These are phyloP conservation scores for Fusarium sp. DNA, from an alignment of 2,329 filamentous ascomycete species.

Conservation along the genomic window DNA sequence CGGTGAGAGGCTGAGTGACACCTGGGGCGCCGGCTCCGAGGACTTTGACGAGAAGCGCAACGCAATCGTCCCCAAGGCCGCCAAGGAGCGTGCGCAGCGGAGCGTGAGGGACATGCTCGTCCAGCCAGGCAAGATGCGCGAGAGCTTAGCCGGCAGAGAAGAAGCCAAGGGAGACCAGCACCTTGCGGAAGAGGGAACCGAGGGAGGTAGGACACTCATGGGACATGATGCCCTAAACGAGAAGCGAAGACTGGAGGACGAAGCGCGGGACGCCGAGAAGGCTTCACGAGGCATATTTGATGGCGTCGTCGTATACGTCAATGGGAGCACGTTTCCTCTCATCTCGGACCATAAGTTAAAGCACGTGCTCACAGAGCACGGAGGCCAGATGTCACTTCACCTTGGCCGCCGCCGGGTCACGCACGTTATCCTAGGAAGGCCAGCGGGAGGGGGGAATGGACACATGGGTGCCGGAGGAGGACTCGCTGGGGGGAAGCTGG, in stretches of 20 bases:
- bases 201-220: slow-evolving; percentile 22
- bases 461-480: slow-evolving; percentile 74
- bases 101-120: slow-evolving; percentile 71
- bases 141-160: slow-evolving; percentile 28
- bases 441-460: slow-evolving; percentile 55
- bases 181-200: not conserved
- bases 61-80: slow-evolving; percentile 61
- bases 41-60: slow-evolving; percentile 65
- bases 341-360: slow-evolving; percentile 92
- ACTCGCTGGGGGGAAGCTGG: slow-evolving; percentile 82
- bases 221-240: slow-evolving; percentile 45
- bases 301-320: slow-evolving; percentile 84
- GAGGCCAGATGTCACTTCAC: slow-evolving; percentile 78
- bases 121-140: slow-evolving; percentile 62
- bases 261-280: slow-evolving; percentile 59
- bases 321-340: slow-evolving; percentile 85
- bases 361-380: slow-evolving; percentile 81
- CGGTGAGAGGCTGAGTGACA: slow-evolving; percentile 74
- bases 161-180: no score
- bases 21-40: slow-evolving; percentile 75
- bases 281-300: slow-evolving; percentile 71
- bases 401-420: slow-evolving; percentile 84
- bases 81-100: slow-evolving; percentile 55
- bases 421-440: slow-evolving; percentile 85
- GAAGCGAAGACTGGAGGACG: slow-evolving; percentile 64